phyloP scores from a whole-genome alignment of 2,329 filamentous ascomycete species.

The Alternaria sp. region DNA sequence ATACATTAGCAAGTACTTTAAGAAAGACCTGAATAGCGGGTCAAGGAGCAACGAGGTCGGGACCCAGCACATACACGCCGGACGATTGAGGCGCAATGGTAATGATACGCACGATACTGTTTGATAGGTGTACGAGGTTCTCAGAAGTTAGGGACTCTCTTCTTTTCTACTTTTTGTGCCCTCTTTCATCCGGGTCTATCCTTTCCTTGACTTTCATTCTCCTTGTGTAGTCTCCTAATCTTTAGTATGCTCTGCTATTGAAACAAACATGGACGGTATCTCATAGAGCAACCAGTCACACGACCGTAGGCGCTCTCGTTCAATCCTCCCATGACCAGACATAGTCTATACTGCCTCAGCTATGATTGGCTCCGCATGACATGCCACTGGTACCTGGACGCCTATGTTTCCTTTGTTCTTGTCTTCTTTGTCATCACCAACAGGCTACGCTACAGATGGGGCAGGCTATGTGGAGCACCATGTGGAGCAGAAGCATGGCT shows the following conservation, averaged over 20 bases:
- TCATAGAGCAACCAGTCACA: background rate
- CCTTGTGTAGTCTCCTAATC: background rate
- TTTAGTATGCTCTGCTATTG: background rate
- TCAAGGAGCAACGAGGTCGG: background rate
- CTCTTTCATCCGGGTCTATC: background rate
- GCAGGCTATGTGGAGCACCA: background rate
- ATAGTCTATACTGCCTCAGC: background rate
- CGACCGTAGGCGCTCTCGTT: background rate
- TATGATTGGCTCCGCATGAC: background rate
- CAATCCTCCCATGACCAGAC: background rate
- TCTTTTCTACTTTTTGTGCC: background rate
- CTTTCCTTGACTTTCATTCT: background rate
- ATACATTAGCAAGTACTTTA: slow-evolving; percentile 40
- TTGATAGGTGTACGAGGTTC: background rate
- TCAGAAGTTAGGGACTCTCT: too few relatives aligned
- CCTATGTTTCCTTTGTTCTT: background rate
- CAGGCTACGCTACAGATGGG: background rate
- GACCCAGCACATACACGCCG: background rate
- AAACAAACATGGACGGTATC: background rate
- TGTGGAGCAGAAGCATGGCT: background rate
- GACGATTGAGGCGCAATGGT: background rate
- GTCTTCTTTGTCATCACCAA: background rate
- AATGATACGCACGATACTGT: background rate
- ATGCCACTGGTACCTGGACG: background rate
- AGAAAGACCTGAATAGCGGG: slow-evolving; percentile 10